phyloP scores from a whole-genome alignment of 2,329 filamentous ascomycete species.

The Verticillium zaregamsianum region DNA sequence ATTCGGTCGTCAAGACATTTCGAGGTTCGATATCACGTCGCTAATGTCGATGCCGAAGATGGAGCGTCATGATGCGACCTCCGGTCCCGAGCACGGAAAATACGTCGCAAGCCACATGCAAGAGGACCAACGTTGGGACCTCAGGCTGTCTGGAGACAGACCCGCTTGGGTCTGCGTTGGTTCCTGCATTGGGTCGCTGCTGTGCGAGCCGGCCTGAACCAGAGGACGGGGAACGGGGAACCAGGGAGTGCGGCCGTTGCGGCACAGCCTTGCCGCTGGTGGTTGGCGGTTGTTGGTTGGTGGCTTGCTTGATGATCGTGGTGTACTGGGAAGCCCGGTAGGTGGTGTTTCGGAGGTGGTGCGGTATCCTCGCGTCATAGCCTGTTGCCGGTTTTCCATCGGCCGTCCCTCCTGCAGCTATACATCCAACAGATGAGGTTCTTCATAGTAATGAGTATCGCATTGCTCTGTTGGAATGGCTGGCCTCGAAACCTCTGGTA shows the following conservation, averaged over 20 bases:
- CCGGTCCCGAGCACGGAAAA: background rate
- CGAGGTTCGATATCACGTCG: background rate
- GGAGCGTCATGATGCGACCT: background rate
- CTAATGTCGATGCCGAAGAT: background rate
- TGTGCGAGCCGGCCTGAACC: constrained; percentile 1
- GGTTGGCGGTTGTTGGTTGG: background rate
- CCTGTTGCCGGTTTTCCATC: background rate
- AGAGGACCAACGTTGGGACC: background rate
- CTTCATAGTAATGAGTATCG: background rate
- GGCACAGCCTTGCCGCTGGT: background rate
- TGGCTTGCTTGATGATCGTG: background rate
- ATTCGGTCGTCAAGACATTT: background rate
- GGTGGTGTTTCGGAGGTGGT: background rate
- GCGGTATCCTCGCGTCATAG: background rate
- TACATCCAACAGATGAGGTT: background rate
- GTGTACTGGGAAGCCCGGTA: background rate
- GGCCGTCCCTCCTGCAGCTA: background rate
- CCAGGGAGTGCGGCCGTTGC: background rate
- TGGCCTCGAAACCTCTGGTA: background rate
- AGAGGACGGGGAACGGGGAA: background rate
- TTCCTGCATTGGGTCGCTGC: constrained; percentile 6
- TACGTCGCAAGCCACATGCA: background rate
- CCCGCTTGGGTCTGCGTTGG: background rate
- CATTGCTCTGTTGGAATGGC: background rate
- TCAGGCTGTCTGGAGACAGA: background rate